Evolutionary conservation across 805 yeast genomes (phyloP).

Genomic region (Kurtzmaniella cleridarum): DNA sequence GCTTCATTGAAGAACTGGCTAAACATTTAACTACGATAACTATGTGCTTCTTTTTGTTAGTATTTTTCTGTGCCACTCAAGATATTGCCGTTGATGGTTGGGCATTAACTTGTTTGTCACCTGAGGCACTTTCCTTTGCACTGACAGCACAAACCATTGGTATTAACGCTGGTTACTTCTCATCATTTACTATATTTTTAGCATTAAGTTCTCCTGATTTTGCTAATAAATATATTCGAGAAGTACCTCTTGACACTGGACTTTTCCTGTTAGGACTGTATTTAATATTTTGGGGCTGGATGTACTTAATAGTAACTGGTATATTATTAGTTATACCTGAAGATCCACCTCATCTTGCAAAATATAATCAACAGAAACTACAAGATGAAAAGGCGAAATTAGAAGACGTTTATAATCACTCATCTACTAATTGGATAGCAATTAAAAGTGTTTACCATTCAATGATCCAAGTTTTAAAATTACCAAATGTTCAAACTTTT

Average conservation of each 20-base stretch:
- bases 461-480: slow-evolving; percentile 63
- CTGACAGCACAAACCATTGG: slow-evolving; percentile 98
- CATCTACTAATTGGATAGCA: slow-evolving; percentile 15
- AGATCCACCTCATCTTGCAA: slow-evolving; percentile 51
- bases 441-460: slow-evolving; percentile 54
- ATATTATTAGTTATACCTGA: slow-evolving; percentile 59
- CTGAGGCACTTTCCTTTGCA: slow-evolving; percentile 78
- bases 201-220: slow-evolving; percentile 91
- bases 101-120: slow-evolving; percentile 86
- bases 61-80: slow-evolving; percentile 91
- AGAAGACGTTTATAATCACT: slow-evolving; percentile 22
- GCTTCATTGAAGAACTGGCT: slow-evolving; percentile 45
- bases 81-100: slow-evolving; percentile 99
- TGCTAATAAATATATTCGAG: slow-evolving; percentile 77
- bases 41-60: slow-evolving; percentile 64
- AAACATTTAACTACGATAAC: slow-evolving; percentile 56
- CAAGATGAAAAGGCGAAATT: slow-evolving; percentile 22
- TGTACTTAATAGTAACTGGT: slow-evolving; percentile 63
- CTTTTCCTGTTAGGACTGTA: slow-evolving; percentile 70
- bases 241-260: slow-evolving; percentile 56
- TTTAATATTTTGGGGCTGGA: slow-evolving; percentile 69
- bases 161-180: slow-evolving; percentile 85
- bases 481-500: slow-evolving; percentile 68
- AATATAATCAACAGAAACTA: slow-evolving; percentile 23
- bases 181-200: slow-evolving; percentile 84